Evolutionary conservation across 1,139 yeast genomes (phyloP), one percentile per base, ranked within the genome.

Genomic region (Groenewaldozyma sp.): DNA sequence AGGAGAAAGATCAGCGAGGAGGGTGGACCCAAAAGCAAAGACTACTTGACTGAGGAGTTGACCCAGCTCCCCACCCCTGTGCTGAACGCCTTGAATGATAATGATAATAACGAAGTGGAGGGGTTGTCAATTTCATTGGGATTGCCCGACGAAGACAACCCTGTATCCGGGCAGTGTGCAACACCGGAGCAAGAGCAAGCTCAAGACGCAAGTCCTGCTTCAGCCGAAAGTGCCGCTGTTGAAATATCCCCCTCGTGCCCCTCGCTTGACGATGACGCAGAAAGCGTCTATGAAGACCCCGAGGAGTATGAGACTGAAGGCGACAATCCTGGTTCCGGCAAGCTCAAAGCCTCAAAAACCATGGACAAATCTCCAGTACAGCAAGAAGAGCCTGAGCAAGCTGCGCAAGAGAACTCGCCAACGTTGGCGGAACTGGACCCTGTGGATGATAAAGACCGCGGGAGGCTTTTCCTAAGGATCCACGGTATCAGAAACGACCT

Each of bases 381-480:
- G 31, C 40, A 37, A 28, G 35, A 13, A 10, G 31, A 27, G 31
- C 31, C 31, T 10, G 31, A 27, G 6, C 31, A 27, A 10, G 17
- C 14, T 6, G n/a, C n/a, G n/a, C n/a, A n/a, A n/a, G 33, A 29
- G 22, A 29, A 43, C 3, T 44, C 50, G 11, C 51, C 51, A 3
- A 44, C 47, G 3, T 29, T 47, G 11, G 50, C 42, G 4, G 50
- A 47, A 14, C 41, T 47, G 3, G 60, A 56, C 35, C 61, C 61
- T 2, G 51, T 60, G 17, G 56, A 51, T 31, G 56, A 55, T 9
- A 50, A 50, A 19, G 95, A 84, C 58, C 66, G 78, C 42, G 97
- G 97, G 3, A 70, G 87, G 34, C 63, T 88, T 21, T 88, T 86
- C 59, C 64, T 88, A 42, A 71, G 80, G 44, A 71, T 88, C 35